A percentile compares a stretch with the other conserved stretches of the same genome.
Evolutionary conservation across 768 basidiomycete genomes (phyloP).

Genomic region (Podaxis mareebaensis): DNA sequence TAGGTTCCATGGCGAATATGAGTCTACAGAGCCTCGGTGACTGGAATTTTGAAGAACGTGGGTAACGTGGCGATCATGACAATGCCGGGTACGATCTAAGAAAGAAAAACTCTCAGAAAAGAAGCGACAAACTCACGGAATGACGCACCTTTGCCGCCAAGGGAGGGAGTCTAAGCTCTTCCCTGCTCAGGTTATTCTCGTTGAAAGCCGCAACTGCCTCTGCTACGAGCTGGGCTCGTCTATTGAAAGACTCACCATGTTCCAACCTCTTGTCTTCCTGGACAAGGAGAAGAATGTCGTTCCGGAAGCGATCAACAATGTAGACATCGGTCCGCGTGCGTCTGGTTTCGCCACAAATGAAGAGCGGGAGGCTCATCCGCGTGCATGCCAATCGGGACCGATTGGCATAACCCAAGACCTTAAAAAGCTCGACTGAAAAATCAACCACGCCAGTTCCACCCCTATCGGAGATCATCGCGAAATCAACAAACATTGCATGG

Average conservation of each 20-base stretch:
- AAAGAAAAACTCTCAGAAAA: no score
- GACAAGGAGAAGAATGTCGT: conserved; percentile 28
- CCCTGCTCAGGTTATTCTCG: conserved; percentile 21
- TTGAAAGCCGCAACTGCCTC: conserved; percentile 26
- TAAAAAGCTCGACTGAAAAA: conserved; percentile 30
- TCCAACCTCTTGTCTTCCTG: conserved; percentile 26
- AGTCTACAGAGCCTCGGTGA: no score
- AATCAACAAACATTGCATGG: conserved; percentile 27
- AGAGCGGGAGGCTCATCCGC: conserved; percentile 25
- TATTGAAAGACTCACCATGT: conserved; percentile 11
- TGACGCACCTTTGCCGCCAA: no score
- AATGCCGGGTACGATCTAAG: no score
- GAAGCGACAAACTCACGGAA: no score
- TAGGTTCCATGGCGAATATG: no score
- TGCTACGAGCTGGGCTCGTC: conserved; percentile 26
- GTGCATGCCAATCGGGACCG: conserved; percentile 23
- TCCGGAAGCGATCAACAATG: conserved; percentile 24
- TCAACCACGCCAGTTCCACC: conserved; percentile 30
- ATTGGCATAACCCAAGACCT: conserved; percentile 26
- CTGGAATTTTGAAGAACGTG: no score
- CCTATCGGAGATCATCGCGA: conserved; percentile 22
- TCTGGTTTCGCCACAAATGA: conserved; percentile 28
- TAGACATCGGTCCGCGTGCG: conserved; percentile 32
- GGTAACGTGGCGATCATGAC: no score
- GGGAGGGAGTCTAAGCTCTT: no score